A percentile compares a stretch with the other conserved stretches of the same genome.
Evolutionary conservation across 257 asterid genomes (phyloP).

Genomic region (Cordia subcordata): DNA sequence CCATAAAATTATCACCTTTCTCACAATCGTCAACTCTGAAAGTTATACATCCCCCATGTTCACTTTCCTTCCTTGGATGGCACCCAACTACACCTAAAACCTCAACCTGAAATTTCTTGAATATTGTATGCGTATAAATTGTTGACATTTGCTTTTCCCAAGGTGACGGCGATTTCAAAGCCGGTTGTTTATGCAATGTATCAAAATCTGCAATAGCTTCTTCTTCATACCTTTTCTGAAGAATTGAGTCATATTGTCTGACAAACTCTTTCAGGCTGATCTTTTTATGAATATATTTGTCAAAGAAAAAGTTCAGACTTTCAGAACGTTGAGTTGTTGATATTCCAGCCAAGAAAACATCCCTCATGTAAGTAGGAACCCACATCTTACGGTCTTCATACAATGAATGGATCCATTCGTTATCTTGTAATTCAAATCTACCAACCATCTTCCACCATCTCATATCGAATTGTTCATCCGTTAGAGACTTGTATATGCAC

Average conservation of each 20-base stretch:
- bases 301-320: constrained; percentile 69
- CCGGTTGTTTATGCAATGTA: constrained; percentile 96
- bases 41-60: constrained; percentile 40
- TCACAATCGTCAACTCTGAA: constrained; percentile 90
- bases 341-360: constrained; percentile 76
- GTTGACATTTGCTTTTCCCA: constrained; percentile 99
- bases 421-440: constrained; percentile 83
- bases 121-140: constrained; percentile 79
- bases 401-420: constrained; percentile 81
- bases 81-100: constrained; percentile 98
- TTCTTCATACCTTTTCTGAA: constrained; percentile 80
- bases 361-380: constrained; percentile 78
- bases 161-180: constrained; percentile 94
- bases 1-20: constrained; percentile 68
- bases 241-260: constrained; percentile 77
- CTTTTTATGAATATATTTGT: constrained; percentile 82
- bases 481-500: constrained; percentile 75
- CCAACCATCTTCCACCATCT: constrained; percentile 99
- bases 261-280: constrained; percentile 77
- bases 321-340: constrained; percentile 77
- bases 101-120: constrained; percentile 84
- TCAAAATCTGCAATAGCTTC: constrained; percentile 96
- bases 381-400: constrained; percentile 79
- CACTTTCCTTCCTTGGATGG: constrained; percentile 83
- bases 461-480: constrained; percentile 87